Evolutionary conservation across 331 rosid species (phyloP), one percentile per base, ranked within the genome.

Genomic region (Saraca asoca): DNA sequence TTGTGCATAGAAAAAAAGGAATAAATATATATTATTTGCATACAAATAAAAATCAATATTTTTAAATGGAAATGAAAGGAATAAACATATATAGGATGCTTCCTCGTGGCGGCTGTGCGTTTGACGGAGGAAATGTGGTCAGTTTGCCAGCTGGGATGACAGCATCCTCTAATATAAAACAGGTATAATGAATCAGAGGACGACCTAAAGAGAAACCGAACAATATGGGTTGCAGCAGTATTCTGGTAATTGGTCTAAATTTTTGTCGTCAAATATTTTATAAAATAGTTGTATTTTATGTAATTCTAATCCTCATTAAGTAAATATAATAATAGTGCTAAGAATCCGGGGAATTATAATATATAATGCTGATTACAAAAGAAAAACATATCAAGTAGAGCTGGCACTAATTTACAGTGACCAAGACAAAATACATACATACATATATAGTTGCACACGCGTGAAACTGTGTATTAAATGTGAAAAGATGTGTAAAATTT

Each of bases 71-170:
- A 7, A 38, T 38, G 7, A 5, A 5, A 38, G 42, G 8, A 18
- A 31, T 11, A 48, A 12, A 12, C 37, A 68, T 17, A 12, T 29
- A 68, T 17, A 48, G 29, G 77, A 74, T 56, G 66, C 45, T 77
- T 70, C 57, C 24, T 66, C 9, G 45, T 72, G 71, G 66, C 44
- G 24, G 53, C 16, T 53, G 48, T 13, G 13, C 37, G 42, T 57
- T n/a, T 51, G 65, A 14, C 45, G 24, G 31, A 15, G 51, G 18
- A 71, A 59, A 31, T 20, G 0, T 31, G n/a, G n/a, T n/a, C n/a
- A n/a, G 14, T 57, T 51, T 35, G 78, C 77, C 84, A 76, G 82
- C 75, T 73, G 76, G 66, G 45, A 59, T 51, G 71, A 51, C 18
- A 59, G 54, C 67, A 51, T 16, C 61, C 9, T 12, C 31, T 0